Percentiles rank a stretch among this genome's conserved stretches.
Conservation (phyloP, 2,329 filamentous ascomycete species). For the Venturia effusa region DNA sequence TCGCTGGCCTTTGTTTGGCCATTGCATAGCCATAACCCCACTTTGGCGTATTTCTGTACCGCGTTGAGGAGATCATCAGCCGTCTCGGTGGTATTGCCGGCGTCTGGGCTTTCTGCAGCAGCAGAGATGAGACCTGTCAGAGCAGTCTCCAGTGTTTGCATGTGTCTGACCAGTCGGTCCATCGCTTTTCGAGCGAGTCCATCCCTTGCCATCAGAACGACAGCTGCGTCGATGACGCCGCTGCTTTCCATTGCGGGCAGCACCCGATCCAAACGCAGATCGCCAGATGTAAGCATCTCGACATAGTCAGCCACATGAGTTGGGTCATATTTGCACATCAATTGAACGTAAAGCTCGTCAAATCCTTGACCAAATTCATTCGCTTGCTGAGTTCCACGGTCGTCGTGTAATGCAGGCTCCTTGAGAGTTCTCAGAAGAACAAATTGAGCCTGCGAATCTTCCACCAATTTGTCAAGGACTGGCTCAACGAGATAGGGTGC, state of each 20-base stretch:
- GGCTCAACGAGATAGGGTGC: constrained; percentile 55
- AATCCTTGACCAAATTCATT: constrained; percentile 43
- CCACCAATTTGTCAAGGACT: constrained; percentile 50
- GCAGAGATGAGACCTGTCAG: constrained; percentile 63
- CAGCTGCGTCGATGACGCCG: constrained; percentile 84
- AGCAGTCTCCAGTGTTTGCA: constrained; percentile 69
- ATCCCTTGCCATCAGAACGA: constrained; percentile 81
- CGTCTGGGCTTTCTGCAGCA: constrained; percentile 44
- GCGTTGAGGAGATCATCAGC: constrained; percentile 64
- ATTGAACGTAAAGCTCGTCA: constrained; percentile 72
- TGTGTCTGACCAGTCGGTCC: constrained; percentile 69
- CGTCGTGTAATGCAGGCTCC: constrained; percentile 40
- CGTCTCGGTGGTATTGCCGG: constrained; percentile 49
- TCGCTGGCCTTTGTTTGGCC: constrained; percentile 57
- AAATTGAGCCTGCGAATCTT: constrained; percentile 57
- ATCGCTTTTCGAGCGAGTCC: constrained; percentile 77
- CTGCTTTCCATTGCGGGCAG: constrained; percentile 81
- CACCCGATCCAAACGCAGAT: constrained; percentile 68
- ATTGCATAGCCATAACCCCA: constrained; percentile 94
- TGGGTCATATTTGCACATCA: constrained; percentile 83
- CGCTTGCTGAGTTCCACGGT: neutral
- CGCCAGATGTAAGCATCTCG: constrained; percentile 60
- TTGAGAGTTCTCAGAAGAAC: constrained; percentile 67
- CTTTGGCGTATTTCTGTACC: constrained; percentile 79
- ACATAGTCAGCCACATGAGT: constrained; percentile 79